Evolutionary conservation across 2,329 filamentous ascomycete species (phyloP).

Genomic region (Alternaria sp.): DNA sequence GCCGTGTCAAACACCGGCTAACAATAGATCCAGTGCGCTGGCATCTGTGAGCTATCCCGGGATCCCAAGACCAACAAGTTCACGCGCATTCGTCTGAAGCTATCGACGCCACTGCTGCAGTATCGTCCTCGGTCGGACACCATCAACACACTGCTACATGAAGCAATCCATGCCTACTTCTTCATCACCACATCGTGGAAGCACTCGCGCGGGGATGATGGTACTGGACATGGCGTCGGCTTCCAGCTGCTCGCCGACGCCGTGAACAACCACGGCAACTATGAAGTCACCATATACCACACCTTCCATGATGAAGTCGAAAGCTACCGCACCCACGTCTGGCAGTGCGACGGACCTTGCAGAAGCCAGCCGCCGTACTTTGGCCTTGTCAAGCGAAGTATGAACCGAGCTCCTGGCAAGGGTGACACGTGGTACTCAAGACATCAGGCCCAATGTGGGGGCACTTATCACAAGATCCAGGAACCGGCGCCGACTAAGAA

Average conservation of each 20-base stretch:
- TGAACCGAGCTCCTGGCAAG: slow-evolving; percentile 53
- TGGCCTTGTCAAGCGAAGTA: slow-evolving; percentile 54
- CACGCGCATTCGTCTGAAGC: slow-evolving; percentile 51
- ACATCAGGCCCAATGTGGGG: slow-evolving; percentile 52
- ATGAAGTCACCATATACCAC: slow-evolving; percentile 52
- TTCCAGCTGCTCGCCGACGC: slow-evolving; percentile 53
- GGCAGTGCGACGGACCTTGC: slow-evolving; percentile 53
- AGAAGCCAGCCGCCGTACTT: slow-evolving; percentile 49
- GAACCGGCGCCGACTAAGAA: slow-evolving; percentile 52
- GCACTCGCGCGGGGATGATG: slow-evolving; percentile 51
- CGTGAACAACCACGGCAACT: slow-evolving; percentile 53
- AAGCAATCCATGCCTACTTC: slow-evolving; percentile 56
- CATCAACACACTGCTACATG: slow-evolving; percentile 54
- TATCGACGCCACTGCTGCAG: slow-evolving; percentile 53
- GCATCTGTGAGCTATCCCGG: slow-evolving; percentile 53
- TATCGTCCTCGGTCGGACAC: slow-evolving; percentile 52
- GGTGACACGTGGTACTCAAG: slow-evolving; percentile 51
- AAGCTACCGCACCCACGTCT: slow-evolving; percentile 54
- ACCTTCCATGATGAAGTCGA: slow-evolving; percentile 56
- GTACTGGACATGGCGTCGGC: slow-evolving; percentile 52
- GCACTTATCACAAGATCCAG: slow-evolving; percentile 50
- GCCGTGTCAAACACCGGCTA: slow-evolving; percentile 18
- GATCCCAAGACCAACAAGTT: slow-evolving; percentile 46
- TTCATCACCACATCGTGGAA: slow-evolving; percentile 54
- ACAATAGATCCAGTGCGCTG: slow-evolving; percentile 47